Conservation (phyloP, 2,329 filamentous ascomycete species). For the Fusarium gaditjirri region DNA sequence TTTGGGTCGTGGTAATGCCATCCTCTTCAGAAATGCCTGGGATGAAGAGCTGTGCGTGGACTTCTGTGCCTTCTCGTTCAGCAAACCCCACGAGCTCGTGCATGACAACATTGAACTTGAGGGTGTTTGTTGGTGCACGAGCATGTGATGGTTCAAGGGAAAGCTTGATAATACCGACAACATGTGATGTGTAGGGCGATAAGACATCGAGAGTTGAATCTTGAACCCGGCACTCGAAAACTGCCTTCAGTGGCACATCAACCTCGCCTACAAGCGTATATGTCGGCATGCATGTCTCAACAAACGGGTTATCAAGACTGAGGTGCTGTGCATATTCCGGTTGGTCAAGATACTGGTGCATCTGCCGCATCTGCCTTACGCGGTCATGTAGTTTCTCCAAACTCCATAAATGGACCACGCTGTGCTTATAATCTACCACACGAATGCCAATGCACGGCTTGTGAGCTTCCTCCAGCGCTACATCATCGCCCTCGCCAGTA, state of each 20-base stretch:
- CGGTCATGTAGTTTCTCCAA: slow-evolving; percentile 90
- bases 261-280: slow-evolving; percentile 94
- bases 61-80: slow-evolving; percentile 92
- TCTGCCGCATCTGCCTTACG: slow-evolving; percentile 91
- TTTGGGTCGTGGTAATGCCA: slow-evolving; percentile 93
- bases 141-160: slow-evolving; percentile 94
- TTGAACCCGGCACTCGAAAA: slow-evolving; percentile 94
- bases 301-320: slow-evolving; percentile 91
- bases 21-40: slow-evolving; percentile 90
- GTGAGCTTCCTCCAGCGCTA: slow-evolving; percentile 79
- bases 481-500: slow-evolving; percentile 83
- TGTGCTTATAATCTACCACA: slow-evolving; percentile 89
- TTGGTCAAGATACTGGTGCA: slow-evolving; percentile 95
- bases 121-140: slow-evolving; percentile 86
- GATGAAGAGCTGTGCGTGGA: slow-evolving; percentile 97
- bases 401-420: slow-evolving; percentile 92
- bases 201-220: slow-evolving; percentile 92
- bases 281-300: slow-evolving; percentile 88
- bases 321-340: slow-evolving; percentile 96
- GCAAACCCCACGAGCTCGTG: slow-evolving; percentile 94
- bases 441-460: slow-evolving; percentile 94
- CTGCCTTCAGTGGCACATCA: slow-evolving; percentile 89
- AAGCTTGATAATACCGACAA: slow-evolving; percentile 88
- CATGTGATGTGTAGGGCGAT: slow-evolving; percentile 91
- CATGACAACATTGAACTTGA: slow-evolving; percentile 99